Conservation (phyloP, 257 asterid species). For the Leonotis leonurus region DNA sequence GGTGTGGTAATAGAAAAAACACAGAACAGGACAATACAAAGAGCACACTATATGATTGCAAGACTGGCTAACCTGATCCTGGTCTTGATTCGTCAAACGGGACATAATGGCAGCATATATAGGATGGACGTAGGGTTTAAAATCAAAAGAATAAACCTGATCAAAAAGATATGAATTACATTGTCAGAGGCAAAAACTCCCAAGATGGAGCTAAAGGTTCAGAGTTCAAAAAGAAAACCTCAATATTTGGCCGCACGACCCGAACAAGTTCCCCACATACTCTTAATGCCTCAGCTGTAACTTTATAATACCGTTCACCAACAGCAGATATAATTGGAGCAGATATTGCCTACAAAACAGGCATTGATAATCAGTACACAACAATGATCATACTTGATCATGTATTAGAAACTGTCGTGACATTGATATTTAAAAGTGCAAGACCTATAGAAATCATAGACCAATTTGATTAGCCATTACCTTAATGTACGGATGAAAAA, state of each 20-base stretch:
- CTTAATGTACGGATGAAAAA: slow-evolving; percentile 93
- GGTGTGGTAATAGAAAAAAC: too few relatives aligned
- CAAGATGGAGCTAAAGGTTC: neutral
- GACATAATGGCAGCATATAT: slow-evolving; percentile 89
- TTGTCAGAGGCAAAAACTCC: slow-evolving; percentile 4
- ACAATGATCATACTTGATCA: slow-evolving; percentile 2
- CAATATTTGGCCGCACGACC: slow-evolving; percentile 78
- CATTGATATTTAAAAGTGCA: slow-evolving; percentile 2
- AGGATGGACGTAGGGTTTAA: slow-evolving; percentile 83
- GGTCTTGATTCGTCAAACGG: slow-evolving; percentile 97
- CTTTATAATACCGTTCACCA: slow-evolving; percentile 95
- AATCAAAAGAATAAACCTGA: slow-evolving; percentile 73
- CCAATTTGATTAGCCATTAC: slow-evolving; percentile 31
- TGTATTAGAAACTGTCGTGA: neutral
- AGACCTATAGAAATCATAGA: neutral
- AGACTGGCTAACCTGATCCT: slow-evolving; percentile 74
- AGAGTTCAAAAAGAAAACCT: slow-evolving; percentile 38
- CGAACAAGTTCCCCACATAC: slow-evolving; percentile 98
- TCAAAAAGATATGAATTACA: slow-evolving; percentile 17
- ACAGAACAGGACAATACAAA: slow-evolving; percentile 12
- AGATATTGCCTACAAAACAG: slow-evolving; percentile 61
- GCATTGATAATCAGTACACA: slow-evolving; percentile 17
- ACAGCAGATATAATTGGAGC: slow-evolving; percentile 93
- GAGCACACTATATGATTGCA: slow-evolving; percentile 3
- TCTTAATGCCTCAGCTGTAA: slow-evolving; percentile 96